phyloP scores from a whole-genome alignment of 1,284 basidiomycete genomes.

The Peniophora sp. region DNA sequence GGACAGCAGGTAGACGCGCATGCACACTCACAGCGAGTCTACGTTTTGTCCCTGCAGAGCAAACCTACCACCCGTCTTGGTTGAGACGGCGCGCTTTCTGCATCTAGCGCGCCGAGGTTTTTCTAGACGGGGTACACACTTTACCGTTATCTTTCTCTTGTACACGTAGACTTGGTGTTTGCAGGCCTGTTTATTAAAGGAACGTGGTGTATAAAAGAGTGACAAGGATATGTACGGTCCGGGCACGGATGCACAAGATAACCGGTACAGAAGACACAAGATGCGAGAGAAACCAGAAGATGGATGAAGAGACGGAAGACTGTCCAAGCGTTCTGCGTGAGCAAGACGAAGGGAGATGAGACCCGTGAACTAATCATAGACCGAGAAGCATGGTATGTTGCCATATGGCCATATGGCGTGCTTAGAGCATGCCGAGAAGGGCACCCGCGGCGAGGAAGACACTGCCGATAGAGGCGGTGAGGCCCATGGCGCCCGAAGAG shows the following conservation, averaged over 20 bases:
- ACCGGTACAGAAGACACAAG: no score
- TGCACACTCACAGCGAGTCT: conserved; percentile 8
- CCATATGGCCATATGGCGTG: background rate
- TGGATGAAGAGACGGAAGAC: no score
- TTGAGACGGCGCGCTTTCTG: conserved; percentile 7
- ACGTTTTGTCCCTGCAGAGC: conserved; percentile 8
- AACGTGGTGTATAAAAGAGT: background rate
- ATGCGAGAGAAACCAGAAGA: no score
- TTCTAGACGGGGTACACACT: conserved; percentile 10
- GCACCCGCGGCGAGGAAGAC: conserved; percentile 18
- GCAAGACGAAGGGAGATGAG: background rate
- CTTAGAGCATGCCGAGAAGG: conserved; percentile 16
- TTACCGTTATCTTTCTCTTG: background rate
- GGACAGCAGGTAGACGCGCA: conserved; percentile 7
- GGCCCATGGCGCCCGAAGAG: conserved; percentile 11
- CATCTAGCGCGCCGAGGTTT: conserved; percentile 1
- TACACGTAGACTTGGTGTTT: background rate
- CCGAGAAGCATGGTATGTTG: background rate
- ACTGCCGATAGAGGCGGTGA: conserved; percentile 16
- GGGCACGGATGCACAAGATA: no score
- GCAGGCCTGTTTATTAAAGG: background rate
- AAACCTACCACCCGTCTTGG: conserved; percentile 6
- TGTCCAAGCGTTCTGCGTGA: background rate
- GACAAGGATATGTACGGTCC: no score
- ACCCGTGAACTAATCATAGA: background rate